phyloP scores from a whole-genome alignment of 169 alveolate genomes.

The Cryptosporidium sp. region DNA sequence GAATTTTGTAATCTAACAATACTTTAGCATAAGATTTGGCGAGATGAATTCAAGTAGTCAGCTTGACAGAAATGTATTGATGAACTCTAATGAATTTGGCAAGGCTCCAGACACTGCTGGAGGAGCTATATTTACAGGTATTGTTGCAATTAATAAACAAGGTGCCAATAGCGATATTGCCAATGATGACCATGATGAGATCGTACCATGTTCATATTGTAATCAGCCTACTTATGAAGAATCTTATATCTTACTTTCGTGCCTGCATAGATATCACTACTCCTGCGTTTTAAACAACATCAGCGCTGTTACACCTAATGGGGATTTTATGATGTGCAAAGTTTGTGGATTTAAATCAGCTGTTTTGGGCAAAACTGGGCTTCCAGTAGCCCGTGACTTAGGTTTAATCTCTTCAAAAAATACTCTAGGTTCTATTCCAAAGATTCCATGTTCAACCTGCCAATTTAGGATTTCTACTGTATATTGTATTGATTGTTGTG shows the following conservation, averaged over 20 bases:
- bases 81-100: background rate
- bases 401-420: slow-evolving; percentile 18
- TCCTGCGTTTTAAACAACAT: slow-evolving; percentile 60
- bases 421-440: slow-evolving; percentile 58
- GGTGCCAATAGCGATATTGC: background rate
- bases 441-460: slow-evolving; percentile 27
- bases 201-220: slow-evolving; percentile 53
- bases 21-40: background rate
- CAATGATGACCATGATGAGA: slow-evolving; percentile 19
- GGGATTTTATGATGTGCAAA: slow-evolving; percentile 66
- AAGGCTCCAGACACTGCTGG: background rate
- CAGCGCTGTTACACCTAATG: slow-evolving; percentile 27
- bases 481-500: slow-evolving; percentile 71
- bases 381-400: slow-evolving; percentile 23
- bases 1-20: background rate
- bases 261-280: slow-evolving; percentile 58
- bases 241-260: slow-evolving; percentile 54
- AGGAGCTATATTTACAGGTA: background rate
- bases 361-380: slow-evolving; percentile 60
- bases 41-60: background rate
- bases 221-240: slow-evolving; percentile 65
- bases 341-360: slow-evolving; percentile 69
- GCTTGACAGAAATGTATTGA: background rate
- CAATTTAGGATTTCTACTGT: slow-evolving; percentile 26
- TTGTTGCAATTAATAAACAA: background rate